Conservation (phyloP, 1,284 basidiomycete genomes). For the Pyrrhoderma noxium region DNA sequence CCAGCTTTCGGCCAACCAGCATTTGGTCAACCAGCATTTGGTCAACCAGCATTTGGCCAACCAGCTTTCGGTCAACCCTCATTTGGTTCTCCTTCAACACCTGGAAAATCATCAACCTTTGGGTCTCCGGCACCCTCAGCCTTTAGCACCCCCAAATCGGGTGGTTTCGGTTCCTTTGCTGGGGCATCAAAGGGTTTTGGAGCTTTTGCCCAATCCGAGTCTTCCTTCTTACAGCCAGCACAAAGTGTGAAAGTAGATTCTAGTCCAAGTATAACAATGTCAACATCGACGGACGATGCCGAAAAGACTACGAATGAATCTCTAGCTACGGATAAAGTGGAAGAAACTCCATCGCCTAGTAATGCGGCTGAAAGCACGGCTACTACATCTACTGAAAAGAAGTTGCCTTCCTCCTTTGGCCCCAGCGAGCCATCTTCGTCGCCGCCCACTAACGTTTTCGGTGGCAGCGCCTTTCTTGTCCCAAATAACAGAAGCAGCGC, state of each 20-base stretch:
- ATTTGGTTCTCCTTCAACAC: slow-evolving; percentile 15
- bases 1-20: slow-evolving; percentile 13
- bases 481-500: neutral
- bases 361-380: neutral
- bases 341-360: slow-evolving; percentile 2
- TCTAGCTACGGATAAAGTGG: neutral
- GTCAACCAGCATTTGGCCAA: slow-evolving; percentile 27
- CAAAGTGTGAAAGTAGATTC: slow-evolving; percentile 9
- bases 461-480: slow-evolving; percentile 1
- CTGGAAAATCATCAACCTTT: slow-evolving; percentile 22
- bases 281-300: slow-evolving; percentile 7
- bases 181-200: slow-evolving; percentile 25
- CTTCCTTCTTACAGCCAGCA: slow-evolving; percentile 24
- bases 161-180: slow-evolving; percentile 14
- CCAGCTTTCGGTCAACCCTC: slow-evolving; percentile 7
- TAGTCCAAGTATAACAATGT: slow-evolving; percentile 12
- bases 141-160: slow-evolving; percentile 9
- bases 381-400: slow-evolving; percentile 5
- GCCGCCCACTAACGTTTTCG: neutral
- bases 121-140: slow-evolving; percentile 19
- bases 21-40: slow-evolving; percentile 29
- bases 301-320: neutral
- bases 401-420: neutral
- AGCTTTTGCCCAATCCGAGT: slow-evolving; percentile 27
- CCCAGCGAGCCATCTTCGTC: too few species aligned